These are phyloP conservation scores for Hypoxylon sp. DNA, from an alignment of 2,329 filamentous ascomycete species.

Conservation along the genomic window DNA sequence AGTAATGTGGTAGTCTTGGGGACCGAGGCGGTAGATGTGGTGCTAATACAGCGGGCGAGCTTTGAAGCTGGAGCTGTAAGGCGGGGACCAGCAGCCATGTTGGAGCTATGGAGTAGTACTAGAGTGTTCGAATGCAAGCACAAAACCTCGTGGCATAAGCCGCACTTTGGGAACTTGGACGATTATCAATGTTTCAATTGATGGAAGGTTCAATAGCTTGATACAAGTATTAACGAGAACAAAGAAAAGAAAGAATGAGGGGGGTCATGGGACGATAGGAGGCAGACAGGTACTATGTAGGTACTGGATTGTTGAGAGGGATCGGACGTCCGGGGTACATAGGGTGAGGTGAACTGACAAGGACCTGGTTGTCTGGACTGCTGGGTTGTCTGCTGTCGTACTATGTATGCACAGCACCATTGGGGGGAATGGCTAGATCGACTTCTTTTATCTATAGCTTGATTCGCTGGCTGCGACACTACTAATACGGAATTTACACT, in stretches of 20 bases:
- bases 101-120: slow-evolving; percentile 21
- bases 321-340: slow-evolving; percentile 44
- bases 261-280: slow-evolving; percentile 23
- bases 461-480: slow-evolving; percentile 39
- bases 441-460: slow-evolving; percentile 30
- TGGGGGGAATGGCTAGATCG: slow-evolving; percentile 32
- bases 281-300: slow-evolving; percentile 22
- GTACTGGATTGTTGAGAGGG: slow-evolving; percentile 44
- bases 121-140: slow-evolving; percentile 9
- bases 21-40: slow-evolving; percentile 47
- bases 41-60: slow-evolving; percentile 54
- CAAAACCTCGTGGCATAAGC: slow-evolving; percentile 11
- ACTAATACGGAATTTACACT: slow-evolving; percentile 22
- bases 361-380: slow-evolving; percentile 25
- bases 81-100: slow-evolving; percentile 52
- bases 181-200: slow-evolving; percentile 9
- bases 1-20: slow-evolving; percentile 50
- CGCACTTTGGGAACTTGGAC: slow-evolving; percentile 14
- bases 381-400: slow-evolving; percentile 17
- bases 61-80: slow-evolving; percentile 54
- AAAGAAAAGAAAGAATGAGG: slow-evolving; percentile 29
- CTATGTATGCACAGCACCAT: slow-evolving; percentile 15
- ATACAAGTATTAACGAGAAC: slow-evolving; percentile 32
- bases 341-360: slow-evolving; percentile 41
- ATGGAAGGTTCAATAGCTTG: slow-evolving; percentile 34